Base-by-base conservation (phyloP, 2,329 filamentous ascomycete species). In the Aspergillus awamori region DNA sequence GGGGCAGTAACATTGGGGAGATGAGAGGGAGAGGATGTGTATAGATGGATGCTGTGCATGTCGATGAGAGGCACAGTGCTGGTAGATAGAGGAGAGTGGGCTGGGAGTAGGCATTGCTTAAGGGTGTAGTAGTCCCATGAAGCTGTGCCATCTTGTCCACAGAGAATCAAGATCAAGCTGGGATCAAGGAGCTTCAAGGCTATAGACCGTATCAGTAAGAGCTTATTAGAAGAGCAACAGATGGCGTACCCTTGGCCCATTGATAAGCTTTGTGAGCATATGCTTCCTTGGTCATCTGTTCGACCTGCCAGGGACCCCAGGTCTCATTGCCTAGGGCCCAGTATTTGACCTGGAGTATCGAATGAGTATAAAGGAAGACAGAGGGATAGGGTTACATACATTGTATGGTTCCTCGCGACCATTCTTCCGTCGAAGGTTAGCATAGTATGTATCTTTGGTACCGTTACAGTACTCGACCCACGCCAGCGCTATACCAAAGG, bases 381-480 rank as follows among this genome's bases (percentile, higher is more conserved):
- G 17, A 13, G 13, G 8, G 7, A 24, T n/a, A 20, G 22, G 8
- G 15, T 5, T 10, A 52, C 68, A 28, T 71, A 84, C 85, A 61
- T 88, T 88, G 77, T 94, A 94, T 4, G 91, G 92, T 77, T 92
- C 85, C 59, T 88, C 83, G 33, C 86, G 87, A 10, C 91, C 91
- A 76, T 95, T 89, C 68, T 89, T 83, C 11, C 91, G 84, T 33
- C 92, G 87, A 53, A 93, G 81, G 72, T 94, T 93, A 64, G 91
- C 91, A 74, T 92, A 95, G 80, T 94, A 85, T 8, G 89, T 93
- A 76, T 93, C 85, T 58, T 83, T 82, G n/a, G 84, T 86, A 2
- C 87, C 88, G 78, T 95, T 95, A 81, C 92, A 95, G 80, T 95
- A 95, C 73, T 95, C 91, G 20, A 95, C 81, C 91, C 91, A 95